Conservation (phyloP, 2,329 filamentous ascomycete species). For the Allantophomopsis lycopodina region DNA sequence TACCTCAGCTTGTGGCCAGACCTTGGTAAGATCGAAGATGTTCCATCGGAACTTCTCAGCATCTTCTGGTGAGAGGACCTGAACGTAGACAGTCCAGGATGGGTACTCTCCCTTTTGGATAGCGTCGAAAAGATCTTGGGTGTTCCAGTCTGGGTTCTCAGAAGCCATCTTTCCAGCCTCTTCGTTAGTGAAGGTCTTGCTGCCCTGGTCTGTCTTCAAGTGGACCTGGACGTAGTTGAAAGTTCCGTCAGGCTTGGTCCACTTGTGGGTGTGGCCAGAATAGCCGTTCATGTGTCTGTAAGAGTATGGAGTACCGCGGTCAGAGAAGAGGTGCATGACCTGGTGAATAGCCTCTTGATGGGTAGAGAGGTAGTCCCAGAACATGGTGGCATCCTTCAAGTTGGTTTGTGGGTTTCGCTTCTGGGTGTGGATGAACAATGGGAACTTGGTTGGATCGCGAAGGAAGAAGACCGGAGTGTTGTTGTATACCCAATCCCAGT, state of each 20-base stretch:
- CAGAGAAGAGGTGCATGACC: slow-evolving; percentile 52
- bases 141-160: slow-evolving; percentile 47
- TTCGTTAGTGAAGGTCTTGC: slow-evolving; percentile 41
- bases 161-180: slow-evolving; percentile 38
- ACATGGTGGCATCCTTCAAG: slow-evolving; percentile 43
- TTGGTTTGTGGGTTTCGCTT: slow-evolving; percentile 64
- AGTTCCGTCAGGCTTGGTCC: slow-evolving; percentile 48
- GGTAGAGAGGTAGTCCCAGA: slow-evolving; percentile 34
- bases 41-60: slow-evolving; percentile 47
- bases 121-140: slow-evolving; percentile 48
- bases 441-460: slow-evolving; percentile 62
- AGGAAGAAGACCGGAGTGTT: slow-evolving; percentile 71
- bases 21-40: slow-evolving; percentile 57
- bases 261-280: slow-evolving; percentile 54
- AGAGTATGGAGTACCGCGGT: slow-evolving; percentile 51
- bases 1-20: slow-evolving; percentile 51
- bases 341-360: slow-evolving; percentile 51
- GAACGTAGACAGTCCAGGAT: slow-evolving; percentile 50
- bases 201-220: slow-evolving; percentile 48
- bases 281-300: slow-evolving; percentile 57
- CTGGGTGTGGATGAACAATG: slow-evolving; percentile 64
- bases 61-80: slow-evolving; percentile 46
- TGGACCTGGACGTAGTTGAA: slow-evolving; percentile 56
- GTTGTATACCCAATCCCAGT: slow-evolving; percentile 62
- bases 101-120: slow-evolving; percentile 48